Base-by-base conservation (phyloP, 306 rosid genomes). In the Lablab purpureus region DNA sequence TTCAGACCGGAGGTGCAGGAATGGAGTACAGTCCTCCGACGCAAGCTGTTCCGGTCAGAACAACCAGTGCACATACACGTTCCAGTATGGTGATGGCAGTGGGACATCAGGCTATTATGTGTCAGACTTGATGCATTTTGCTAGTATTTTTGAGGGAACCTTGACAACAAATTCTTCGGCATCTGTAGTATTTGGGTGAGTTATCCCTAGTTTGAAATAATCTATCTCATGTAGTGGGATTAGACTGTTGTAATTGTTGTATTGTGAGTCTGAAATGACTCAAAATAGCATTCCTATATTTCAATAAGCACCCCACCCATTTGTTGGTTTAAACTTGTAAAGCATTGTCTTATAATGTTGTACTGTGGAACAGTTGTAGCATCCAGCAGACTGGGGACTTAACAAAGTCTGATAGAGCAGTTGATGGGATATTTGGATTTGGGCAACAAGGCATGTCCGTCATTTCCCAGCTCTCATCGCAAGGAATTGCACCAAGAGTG, bases 51-150 rank as follows among this genome's bases (percentile, higher is more conserved):
- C 90, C 14, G 14, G 83, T 58, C 88, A 85, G 87, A 89, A 45
- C 78, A 90, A 94, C 74, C 94, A 86, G 65, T 95, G 99, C 82
- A 49, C 76, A 21, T 95, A 90, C 81, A 76, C 86, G 23, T 91
- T 95, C 72, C 91, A 91, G 80, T 95, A 95, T 59, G 99, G 97
- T 65, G 99, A 95, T 80, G 96, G 92, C 11, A 95, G 99, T 77
- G 96, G 94, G 58, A 88, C 98, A 17, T 77, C 96, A 0, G 98
- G 99, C 60, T 93, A 88, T 87, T 93, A 93, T 19, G 87, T 95
- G 15, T 83, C 86, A 0, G 99, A 95, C 78, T 76, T 87, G 83
- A 84, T 95, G 88, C 90, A 89, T 76, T 89, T 93, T 18, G 87
- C 91, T 60, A 75, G 87, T 34, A 86, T 94, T 80, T 72, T 87